phyloP scores from a whole-genome alignment of 106 monocot genomes.

The Dendrobium huoshanense region DNA sequence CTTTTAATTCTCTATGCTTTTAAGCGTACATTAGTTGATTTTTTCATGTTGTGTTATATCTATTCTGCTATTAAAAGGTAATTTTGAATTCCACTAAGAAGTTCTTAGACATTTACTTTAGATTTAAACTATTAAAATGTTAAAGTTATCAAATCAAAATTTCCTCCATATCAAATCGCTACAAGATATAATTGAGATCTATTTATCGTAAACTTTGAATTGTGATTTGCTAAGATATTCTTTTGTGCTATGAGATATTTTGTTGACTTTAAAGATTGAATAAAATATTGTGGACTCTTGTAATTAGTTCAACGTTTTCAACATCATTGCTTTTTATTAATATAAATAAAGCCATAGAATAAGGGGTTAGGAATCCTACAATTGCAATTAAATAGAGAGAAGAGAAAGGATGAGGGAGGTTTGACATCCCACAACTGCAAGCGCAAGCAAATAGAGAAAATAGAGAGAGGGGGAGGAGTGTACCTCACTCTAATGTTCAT shows the following conservation, averaged over 20 bases:
- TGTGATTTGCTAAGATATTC: no score
- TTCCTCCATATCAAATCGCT: no score
- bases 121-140: no score
- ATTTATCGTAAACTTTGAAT: no score
- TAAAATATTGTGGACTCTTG: neutral
- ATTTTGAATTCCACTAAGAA: no score
- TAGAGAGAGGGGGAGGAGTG: neutral
- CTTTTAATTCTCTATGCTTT: neutral
- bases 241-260: no score
- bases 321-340: neutral
- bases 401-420: neutral
- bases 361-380: neutral
- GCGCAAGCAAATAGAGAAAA: neutral
- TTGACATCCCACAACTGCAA: neutral
- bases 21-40: neutral
- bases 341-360: neutral
- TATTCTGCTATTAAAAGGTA: neutral
- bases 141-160: no score
- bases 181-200: no score
- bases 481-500: no score
- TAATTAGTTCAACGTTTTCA: neutral
- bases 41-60: neutral
- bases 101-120: no score
- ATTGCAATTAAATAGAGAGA: neutral
- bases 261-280: no score